Conservation (phyloP, 2,329 filamentous ascomycete genomes). For the Diplodia seriata region DNA sequence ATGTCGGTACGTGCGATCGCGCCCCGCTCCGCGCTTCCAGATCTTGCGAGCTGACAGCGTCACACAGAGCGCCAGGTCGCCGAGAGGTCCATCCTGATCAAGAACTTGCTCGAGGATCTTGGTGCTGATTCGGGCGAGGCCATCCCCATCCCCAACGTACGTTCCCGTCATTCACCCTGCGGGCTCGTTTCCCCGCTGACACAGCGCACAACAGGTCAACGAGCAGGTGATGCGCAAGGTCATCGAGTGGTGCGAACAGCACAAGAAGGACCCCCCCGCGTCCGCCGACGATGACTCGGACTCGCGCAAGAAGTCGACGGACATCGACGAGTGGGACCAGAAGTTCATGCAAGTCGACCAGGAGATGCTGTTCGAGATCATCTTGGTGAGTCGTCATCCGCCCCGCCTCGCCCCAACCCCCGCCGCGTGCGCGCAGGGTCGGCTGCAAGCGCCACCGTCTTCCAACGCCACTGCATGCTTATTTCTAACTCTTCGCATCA, state of each 20-base stretch:
- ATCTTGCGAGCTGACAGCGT: conserved; percentile 5
- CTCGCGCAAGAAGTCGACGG: conserved; percentile 95
- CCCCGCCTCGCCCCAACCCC: background rate
- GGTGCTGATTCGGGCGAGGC: conserved; percentile 69
- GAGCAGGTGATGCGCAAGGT: conserved; percentile 94
- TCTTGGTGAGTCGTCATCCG: conserved; percentile 69
- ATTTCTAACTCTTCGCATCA: background rate
- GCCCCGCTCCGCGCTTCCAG: conserved; percentile 4
- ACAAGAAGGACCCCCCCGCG: conserved; percentile 85
- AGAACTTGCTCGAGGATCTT: conserved; percentile 97
- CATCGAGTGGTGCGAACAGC: conserved; percentile 96
- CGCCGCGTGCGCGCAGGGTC: background rate
- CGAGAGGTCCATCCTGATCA: conserved; percentile 92
- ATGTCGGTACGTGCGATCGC: conserved; percentile 45
- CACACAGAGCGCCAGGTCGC: conserved; percentile 75
- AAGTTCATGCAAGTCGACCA: conserved; percentile 99
- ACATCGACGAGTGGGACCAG: conserved; percentile 99
- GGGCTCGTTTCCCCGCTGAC: conserved; percentile 39
- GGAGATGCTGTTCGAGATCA: conserved; percentile 99
- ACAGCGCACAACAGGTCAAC: conserved; percentile 66
- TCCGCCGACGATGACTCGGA: conserved; percentile 89
- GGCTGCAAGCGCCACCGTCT: background rate
- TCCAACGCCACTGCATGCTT: background rate
- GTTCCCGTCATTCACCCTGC: conserved; percentile 35
- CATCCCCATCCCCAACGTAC: conserved; percentile 83